Evolutionary conservation across 1,284 basidiomycete genomes (phyloP).

Genomic region (Gomphus sp.): DNA sequence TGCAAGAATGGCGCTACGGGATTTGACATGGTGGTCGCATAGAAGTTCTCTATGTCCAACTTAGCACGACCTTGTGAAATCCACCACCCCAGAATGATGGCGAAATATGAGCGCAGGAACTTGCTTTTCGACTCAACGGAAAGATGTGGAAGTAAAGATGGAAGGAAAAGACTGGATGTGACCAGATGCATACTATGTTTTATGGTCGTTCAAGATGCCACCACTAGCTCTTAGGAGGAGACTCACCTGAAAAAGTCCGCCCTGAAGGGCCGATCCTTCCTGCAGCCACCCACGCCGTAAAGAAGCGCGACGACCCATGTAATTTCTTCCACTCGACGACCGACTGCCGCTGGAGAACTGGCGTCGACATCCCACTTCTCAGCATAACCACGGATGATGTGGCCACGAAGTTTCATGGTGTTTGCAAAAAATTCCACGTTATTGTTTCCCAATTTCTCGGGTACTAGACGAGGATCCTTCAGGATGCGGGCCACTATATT

Average conservation of each 20-base stretch:
- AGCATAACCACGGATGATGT: conserved; percentile 33
- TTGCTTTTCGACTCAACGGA: conserved; percentile 22
- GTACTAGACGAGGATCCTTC: conserved; percentile 30
- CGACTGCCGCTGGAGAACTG: conserved; percentile 23
- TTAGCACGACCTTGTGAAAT: conserved; percentile 30
- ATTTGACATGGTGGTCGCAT: conserved; percentile 15
- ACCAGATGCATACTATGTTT: conserved; percentile 41
- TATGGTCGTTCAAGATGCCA: background rate
- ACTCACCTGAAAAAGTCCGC: conserved; percentile 32
- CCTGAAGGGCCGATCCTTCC: conserved; percentile 24
- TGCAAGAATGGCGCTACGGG: conserved; percentile 22
- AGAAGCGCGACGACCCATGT: conserved; percentile 30
- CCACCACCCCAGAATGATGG: conserved; percentile 30
- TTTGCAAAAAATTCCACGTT: conserved; percentile 16
- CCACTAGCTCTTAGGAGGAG: background rate
- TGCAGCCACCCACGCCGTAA: conserved; percentile 34
- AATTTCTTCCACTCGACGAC: conserved; percentile 32
- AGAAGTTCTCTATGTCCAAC: conserved; percentile 33
- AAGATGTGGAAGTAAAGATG: conserved; percentile 33
- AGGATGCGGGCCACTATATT: conserved; percentile 37
- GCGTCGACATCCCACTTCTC: conserved; percentile 39
- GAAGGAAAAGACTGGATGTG: conserved; percentile 42
- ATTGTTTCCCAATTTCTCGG: conserved; percentile 14
- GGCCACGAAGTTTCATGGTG: conserved; percentile 25
- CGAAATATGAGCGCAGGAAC: conserved; percentile 35